These are phyloP conservation scores for Mycena maculata DNA, from an alignment of 768 basidiomycete species.

Conservation along the genomic window DNA sequence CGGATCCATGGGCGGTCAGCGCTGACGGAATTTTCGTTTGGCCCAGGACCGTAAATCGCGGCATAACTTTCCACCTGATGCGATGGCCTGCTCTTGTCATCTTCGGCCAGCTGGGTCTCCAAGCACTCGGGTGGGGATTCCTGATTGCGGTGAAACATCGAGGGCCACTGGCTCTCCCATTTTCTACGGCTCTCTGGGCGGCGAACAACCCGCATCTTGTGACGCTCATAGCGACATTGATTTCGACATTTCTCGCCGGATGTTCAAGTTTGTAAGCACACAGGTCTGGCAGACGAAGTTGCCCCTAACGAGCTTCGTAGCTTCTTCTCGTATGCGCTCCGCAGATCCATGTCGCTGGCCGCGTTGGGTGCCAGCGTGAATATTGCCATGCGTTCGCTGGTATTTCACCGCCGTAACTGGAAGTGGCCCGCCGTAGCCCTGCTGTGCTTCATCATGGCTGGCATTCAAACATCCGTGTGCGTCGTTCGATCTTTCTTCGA, in stretches of 20 bases:
- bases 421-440: slow-evolving; percentile 14
- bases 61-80: too few relatives aligned
- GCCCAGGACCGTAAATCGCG: too few relatives aligned
- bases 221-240: not conserved
- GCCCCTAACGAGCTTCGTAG: too few relatives aligned
- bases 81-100: not conserved
- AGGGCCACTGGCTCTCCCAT: not conserved
- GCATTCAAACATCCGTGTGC: slow-evolving; percentile 21
- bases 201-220: not conserved
- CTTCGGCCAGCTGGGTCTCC: not conserved
- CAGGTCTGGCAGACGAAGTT: too few relatives aligned
- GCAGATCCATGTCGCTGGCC: not conserved
- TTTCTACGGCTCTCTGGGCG: not conserved
- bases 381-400: not conserved
- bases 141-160: not conserved
- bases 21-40: too few relatives aligned
- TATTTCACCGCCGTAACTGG: not conserved
- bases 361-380: not conserved
- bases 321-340: too few relatives aligned
- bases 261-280: not conserved
- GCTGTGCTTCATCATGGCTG: slow-evolving; percentile 9
- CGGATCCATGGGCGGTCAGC: too few relatives aligned
- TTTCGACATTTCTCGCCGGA: not conserved
- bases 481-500: not conserved
- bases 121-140: not conserved